Percentiles rank a stretch among this genome's conserved stretches.
Evolutionary conservation across 805 yeast species (phyloP).

Genomic region (Cyberlindnera mycetangii): DNA sequence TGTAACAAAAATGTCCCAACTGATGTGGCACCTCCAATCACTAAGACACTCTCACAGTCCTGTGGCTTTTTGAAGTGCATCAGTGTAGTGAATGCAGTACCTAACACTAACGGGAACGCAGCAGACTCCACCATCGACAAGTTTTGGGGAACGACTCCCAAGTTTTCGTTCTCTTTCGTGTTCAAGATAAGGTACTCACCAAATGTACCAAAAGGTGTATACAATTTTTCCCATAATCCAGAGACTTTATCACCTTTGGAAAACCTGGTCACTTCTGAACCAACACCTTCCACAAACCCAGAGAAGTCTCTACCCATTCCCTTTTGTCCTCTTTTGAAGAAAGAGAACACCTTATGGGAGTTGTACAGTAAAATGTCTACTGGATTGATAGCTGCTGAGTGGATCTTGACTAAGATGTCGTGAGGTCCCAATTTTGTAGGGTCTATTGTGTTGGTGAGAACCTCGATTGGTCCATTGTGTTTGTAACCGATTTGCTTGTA

Average conservation of each 20-base stretch:
- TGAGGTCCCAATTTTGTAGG: constrained; percentile 27
- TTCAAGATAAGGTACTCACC: constrained; percentile 45
- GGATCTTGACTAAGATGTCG: constrained; percentile 44
- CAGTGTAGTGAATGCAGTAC: constrained; percentile 53
- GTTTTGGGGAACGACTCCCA: constrained; percentile 40
- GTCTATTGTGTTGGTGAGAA: constrained; percentile 8
- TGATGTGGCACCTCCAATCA: constrained; percentile 72
- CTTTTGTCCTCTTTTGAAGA: constrained; percentile 24
- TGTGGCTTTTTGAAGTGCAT: constrained; percentile 34
- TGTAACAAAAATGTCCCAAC: constrained; percentile 60
- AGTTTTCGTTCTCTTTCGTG: constrained; percentile 29
- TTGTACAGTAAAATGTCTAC: constrained; percentile 48
- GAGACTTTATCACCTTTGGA: constrained; percentile 55
- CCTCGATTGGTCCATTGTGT: constrained; percentile 10
- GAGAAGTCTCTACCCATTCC: constrained; percentile 52
- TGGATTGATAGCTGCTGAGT: constrained; percentile 54
- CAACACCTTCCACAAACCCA: constrained; percentile 52
- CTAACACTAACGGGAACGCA: constrained; percentile 59
- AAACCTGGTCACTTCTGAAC: constrained; percentile 36
- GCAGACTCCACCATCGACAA: constrained; percentile 51
- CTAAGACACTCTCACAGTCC: constrained; percentile 46
- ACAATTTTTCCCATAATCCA: constrained; percentile 34
- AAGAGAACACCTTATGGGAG: constrained; percentile 27
- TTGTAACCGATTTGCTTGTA: constrained; percentile 18
- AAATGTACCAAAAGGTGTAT: constrained; percentile 38